Percentiles rank a stretch among this genome's conserved stretches.
Evolutionary conservation across 2,329 filamentous ascomycete genomes (phyloP).

Genomic region (Aureobasidium melanogenum): DNA sequence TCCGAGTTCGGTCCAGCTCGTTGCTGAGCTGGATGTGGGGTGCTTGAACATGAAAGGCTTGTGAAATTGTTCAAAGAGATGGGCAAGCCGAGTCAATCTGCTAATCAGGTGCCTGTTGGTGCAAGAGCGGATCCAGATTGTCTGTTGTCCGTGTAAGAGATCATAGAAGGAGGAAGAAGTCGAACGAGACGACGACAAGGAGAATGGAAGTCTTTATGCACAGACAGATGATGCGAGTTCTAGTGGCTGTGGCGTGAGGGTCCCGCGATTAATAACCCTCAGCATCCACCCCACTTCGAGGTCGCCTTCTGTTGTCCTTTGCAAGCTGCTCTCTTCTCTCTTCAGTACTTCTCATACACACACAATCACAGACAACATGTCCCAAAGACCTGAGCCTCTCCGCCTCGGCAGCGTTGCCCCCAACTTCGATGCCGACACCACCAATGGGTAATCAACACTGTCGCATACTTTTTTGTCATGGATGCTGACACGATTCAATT

Average conservation of each 20-base stretch:
- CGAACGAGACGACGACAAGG: background rate
- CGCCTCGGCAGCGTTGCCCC: conserved; percentile 59
- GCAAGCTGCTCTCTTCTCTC: background rate
- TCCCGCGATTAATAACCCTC: conserved; percentile 8
- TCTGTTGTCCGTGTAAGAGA: too few relatives aligned
- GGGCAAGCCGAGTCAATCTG: too few relatives aligned
- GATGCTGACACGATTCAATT: conserved; percentile 19
- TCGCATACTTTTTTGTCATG: background rate
- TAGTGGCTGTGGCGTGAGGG: conserved; percentile 10
- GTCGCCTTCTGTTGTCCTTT: background rate
- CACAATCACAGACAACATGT: background rate
- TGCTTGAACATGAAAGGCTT: background rate
- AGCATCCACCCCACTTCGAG: conserved; percentile 3
- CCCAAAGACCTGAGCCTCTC: conserved; percentile 33
- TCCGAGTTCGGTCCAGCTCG: conserved; percentile 4
- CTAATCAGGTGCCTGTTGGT: background rate
- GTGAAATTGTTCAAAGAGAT: background rate
- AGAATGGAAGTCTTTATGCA: conserved; percentile 3
- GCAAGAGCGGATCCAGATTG: background rate
- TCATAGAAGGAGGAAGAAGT: background rate
- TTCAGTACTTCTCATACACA: background rate
- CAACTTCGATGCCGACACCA: conserved; percentile 62
- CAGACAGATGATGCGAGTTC: conserved; percentile 11
- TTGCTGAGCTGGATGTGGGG: background rate
- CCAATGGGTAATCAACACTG: conserved; percentile 35